phyloP scores from a whole-genome alignment of 805 yeast species.

The Sugiyamaella lignohabitans region DNA sequence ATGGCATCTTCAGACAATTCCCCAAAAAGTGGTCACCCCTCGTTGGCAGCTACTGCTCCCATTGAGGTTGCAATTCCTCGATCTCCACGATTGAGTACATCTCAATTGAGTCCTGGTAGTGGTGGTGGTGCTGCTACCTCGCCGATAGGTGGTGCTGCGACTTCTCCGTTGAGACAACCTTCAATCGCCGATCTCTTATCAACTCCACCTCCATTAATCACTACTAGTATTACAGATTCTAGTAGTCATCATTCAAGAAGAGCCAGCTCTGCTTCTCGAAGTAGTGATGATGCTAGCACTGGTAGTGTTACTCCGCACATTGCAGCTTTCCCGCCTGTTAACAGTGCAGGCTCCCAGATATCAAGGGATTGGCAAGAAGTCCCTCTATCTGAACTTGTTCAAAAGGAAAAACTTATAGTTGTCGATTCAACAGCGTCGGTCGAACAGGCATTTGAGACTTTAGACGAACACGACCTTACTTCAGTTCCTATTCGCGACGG shows the following conservation, averaged over 20 bases:
- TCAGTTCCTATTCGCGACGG: slow-evolving; percentile 63
- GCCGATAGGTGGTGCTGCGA: too few species aligned
- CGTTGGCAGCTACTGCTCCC: too few species aligned
- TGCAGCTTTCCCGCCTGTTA: slow-evolving; percentile 1
- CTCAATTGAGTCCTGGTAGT: too few species aligned
- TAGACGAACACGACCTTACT: slow-evolving; percentile 67
- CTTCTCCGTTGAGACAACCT: slow-evolving; percentile 12
- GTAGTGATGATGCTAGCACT: slow-evolving; percentile 10
- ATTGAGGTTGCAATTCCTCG: too few species aligned
- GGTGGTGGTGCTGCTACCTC: too few species aligned
- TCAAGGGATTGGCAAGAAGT: slow-evolving; percentile 64
- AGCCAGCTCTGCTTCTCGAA: slow-evolving; percentile 8
- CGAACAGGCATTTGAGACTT: slow-evolving; percentile 79
- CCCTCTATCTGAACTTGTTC: slow-evolving; percentile 65
- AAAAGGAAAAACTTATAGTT: slow-evolving; percentile 66
- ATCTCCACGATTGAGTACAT: too few species aligned
- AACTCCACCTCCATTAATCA: slow-evolving; percentile 27
- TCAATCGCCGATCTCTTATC: slow-evolving; percentile 29
- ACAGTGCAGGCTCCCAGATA: neutral
- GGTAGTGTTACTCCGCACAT: slow-evolving; percentile 6
- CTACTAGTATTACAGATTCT: slow-evolving; percentile 1
- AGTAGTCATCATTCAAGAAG: slow-evolving; percentile 6
- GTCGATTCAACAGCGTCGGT: slow-evolving; percentile 65
- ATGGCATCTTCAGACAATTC: too few species aligned
- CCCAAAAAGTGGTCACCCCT: too few species aligned